Evolutionary conservation across 2,329 filamentous ascomycete genomes (phyloP), one percentile per base, ranked within the genome.

Genomic region (Shiraia sp.): DNA sequence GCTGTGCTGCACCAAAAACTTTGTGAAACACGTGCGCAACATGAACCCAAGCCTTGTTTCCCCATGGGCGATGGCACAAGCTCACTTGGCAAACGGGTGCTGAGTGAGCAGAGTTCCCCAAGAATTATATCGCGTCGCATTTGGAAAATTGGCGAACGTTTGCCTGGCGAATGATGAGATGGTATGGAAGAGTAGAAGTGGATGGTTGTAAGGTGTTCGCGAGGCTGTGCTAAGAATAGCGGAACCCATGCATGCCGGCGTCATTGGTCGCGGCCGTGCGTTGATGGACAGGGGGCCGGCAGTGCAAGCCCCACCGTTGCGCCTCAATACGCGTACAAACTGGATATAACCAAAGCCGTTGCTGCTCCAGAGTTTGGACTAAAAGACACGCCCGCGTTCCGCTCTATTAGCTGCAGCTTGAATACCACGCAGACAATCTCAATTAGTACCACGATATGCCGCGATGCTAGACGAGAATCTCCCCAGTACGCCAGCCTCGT

Each of bases 391-490:
- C 15, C 19, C 22, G 14, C 12, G n/a, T 23, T 22, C 9, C 10
- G 27, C 10, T 13, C 15, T 10, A 26, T 30, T n/a, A 39, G 24
- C 24, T 23, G 15, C 10, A 24, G 22, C 19, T 22, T 8, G 19
- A 22, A 8, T 5, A 22, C 8, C 29, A 31, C n/a, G n/a, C n/a
- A n/a, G n/a, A n/a, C n/a, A n/a, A n/a, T n/a, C n/a, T n/a, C n/a
- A n/a, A n/a, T n/a, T n/a, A n/a, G n/a, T n/a, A n/a, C n/a, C n/a
- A 24, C 41, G 44, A 32, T 16, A 61, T 64, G 59, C 44, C 51
- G 51, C 57, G 42, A 96, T 96, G 90, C 80, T 95, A 60, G 90
- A 96, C 83, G 89, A 95, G 69, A 95, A 91, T 70, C 82, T 96
- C n/a, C 91, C 91, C 41, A 90, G 79, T 80, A 49, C 22, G 45